Conservation (phyloP, 2,329 filamentous ascomycete species). For the Colletotrichum australisinense region DNA sequence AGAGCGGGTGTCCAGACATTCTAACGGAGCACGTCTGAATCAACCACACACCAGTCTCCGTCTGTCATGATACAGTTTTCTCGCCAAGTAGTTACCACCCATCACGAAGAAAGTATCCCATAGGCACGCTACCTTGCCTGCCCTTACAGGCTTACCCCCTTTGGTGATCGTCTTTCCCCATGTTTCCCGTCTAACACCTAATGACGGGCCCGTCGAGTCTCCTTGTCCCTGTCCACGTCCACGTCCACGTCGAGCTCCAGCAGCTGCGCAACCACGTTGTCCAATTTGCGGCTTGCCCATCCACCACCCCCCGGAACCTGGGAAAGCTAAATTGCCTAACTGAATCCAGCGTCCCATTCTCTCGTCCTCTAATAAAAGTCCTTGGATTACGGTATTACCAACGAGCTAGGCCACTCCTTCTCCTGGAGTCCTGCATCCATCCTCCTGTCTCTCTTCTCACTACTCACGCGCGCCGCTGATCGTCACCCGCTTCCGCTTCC, state of each 20-base stretch:
- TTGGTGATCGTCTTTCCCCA: conserved; percentile 11
- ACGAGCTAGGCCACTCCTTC: conserved; percentile 11
- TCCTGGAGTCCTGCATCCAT: background rate
- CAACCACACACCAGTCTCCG: too few species aligned
- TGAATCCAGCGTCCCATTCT: conserved; percentile 22
- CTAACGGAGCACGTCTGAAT: too few species aligned
- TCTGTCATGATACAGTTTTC: background rate
- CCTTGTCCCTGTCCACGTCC: too few species aligned
- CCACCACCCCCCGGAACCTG: conserved; percentile 19
- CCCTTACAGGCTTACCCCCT: background rate
- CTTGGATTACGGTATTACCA: conserved; percentile 34
- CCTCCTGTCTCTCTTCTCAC: background rate
- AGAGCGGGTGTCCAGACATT: background rate
- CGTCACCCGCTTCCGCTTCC: conserved; percentile 16
- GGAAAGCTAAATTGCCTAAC: conserved; percentile 33
- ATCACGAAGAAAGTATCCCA: background rate
- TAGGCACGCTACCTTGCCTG: background rate
- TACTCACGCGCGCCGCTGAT: conserved; percentile 25
- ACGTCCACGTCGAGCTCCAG: conserved; percentile 16
- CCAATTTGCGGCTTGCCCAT: conserved; percentile 16
- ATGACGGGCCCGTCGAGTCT: conserved; percentile 4
- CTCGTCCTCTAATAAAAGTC: conserved; percentile 34
- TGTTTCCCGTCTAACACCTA: conserved; percentile 16
- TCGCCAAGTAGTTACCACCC: background rate
- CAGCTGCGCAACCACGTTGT: conserved; percentile 15